These are phyloP conservation scores for Naganishia kalamii DNA, from an alignment of 768 basidiomycete species.

Conservation along the genomic window DNA sequence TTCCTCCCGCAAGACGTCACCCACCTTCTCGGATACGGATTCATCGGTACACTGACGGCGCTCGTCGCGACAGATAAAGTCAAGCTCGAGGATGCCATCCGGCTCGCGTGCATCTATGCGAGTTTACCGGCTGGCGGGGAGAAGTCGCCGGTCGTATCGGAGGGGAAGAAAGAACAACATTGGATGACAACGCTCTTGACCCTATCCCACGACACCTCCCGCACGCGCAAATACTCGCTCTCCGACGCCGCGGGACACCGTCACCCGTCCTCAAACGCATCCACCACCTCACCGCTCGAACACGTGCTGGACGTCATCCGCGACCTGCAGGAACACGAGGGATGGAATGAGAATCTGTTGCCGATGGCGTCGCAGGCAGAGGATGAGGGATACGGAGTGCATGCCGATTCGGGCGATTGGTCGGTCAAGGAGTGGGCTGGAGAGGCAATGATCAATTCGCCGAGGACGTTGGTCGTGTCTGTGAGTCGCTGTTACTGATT, in stretches of 20 bases:
- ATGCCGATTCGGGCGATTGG: conserved; percentile 15
- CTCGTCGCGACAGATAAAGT: conserved; percentile 39
- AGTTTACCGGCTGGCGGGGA: conserved; percentile 4
- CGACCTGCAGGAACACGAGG: conserved; percentile 37
- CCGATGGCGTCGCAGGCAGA: neutral
- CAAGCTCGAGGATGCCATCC: conserved; percentile 36
- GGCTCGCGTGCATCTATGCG: conserved; percentile 28
- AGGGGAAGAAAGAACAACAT: neutral
- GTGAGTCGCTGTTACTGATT: conserved; percentile 28
- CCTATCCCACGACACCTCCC: conserved; percentile 10
- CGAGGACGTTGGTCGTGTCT: conserved; percentile 37
- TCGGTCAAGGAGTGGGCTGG: conserved; percentile 36
- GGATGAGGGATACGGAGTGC: conserved; percentile 16
- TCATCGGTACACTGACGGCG: conserved; percentile 41
- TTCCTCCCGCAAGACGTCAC: conserved; percentile 35
- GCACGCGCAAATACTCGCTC: conserved; percentile 15
- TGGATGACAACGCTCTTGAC: conserved; percentile 18
- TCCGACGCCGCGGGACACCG: conserved; percentile 6
- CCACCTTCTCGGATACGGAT: conserved; percentile 43
- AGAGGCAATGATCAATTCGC: conserved; percentile 41
- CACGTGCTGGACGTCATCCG: conserved; percentile 6
- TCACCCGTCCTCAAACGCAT: conserved; percentile 10
- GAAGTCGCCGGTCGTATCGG: neutral
- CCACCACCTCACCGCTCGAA: neutral
- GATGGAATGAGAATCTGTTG: conserved; percentile 30